These are phyloP conservation scores for Calonectria multiphialidica DNA, from an alignment of 2,329 filamentous ascomycete genomes.

Conservation along the genomic window DNA sequence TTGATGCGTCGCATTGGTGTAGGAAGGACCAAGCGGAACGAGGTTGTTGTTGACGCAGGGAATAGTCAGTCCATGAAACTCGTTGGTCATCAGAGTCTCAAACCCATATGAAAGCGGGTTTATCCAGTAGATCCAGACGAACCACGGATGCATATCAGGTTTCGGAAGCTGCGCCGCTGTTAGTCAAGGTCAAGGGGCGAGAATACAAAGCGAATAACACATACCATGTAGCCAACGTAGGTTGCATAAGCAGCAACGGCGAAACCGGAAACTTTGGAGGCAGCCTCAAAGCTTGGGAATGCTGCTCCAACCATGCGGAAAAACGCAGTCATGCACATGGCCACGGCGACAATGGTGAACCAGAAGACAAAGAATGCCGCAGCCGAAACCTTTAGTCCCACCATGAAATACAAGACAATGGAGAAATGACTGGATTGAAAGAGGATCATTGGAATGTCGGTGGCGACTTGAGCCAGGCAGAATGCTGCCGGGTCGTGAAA, in stretches of 20 bases:
- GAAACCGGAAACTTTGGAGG: constrained; percentile 54
- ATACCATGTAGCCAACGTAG: neutral
- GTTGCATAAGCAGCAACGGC: neutral
- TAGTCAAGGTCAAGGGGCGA: too few relatives aligned
- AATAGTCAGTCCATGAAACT: neutral
- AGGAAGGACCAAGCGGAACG: neutral
- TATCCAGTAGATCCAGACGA: constrained; percentile 73
- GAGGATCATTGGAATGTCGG: neutral
- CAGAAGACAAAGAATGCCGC: neutral
- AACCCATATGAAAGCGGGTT: constrained; percentile 78
- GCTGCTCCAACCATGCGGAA: neutral
- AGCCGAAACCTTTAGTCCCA: neutral
- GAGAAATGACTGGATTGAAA: neutral
- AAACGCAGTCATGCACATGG: neutral
- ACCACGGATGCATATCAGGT: constrained; percentile 72
- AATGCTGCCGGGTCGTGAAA: neutral
- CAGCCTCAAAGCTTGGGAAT: constrained; percentile 65
- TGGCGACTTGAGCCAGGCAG: neutral
- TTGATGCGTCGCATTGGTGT: neutral
- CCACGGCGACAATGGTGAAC: neutral
- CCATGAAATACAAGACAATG: neutral
- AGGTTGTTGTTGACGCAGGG: neutral
- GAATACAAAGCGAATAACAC: too few relatives aligned
- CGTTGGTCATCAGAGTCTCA: constrained; percentile 56
- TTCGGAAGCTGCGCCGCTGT: constrained; percentile 59